A percentile compares a stretch with the other conserved stretches of the same genome.
Evolutionary conservation across 441 rosid genomes (phyloP).

Genomic region (Euphorbia corollata): DNA sequence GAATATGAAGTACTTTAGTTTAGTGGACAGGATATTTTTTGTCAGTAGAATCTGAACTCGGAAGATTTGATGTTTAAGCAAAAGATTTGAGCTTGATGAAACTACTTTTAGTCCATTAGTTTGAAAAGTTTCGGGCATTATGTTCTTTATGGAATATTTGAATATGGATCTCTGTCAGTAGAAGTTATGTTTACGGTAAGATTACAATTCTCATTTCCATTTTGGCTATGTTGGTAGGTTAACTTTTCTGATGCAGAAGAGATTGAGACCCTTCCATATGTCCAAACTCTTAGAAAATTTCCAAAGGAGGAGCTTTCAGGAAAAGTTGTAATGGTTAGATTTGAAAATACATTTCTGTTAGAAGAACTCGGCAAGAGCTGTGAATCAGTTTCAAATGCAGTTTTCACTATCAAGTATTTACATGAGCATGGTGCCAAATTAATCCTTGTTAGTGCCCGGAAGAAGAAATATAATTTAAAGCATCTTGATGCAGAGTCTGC

Average conservation of each 20-base stretch:
- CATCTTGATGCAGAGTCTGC: conserved; percentile 30
- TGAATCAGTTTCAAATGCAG: conserved; percentile 29
- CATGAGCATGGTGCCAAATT: conserved; percentile 44
- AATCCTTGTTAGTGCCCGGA: conserved; percentile 53
- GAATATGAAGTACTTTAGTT: background rate
- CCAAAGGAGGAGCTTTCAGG: conserved; percentile 46
- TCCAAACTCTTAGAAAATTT: conserved; percentile 53
- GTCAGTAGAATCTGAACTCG: background rate
- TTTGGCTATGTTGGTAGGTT: conserved; percentile 29
- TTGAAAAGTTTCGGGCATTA: background rate
- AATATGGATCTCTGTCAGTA: conserved; percentile 2
- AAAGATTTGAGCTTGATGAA: background rate
- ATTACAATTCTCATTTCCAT: conserved; percentile 3
- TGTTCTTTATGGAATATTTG: background rate
- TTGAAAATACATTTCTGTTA: conserved; percentile 48
- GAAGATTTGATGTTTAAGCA: background rate
- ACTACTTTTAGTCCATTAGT: background rate
- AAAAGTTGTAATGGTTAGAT: conserved; percentile 67
- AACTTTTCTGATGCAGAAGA: conserved; percentile 26
- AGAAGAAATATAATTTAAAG: conserved; percentile 27
- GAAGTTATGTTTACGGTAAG: conserved; percentile 4
- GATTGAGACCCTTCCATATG: conserved; percentile 34
- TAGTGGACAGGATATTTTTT: background rate
- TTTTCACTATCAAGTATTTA: conserved; percentile 45
- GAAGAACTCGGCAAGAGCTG: conserved; percentile 34